These are phyloP conservation scores for Phytophthora citrophthora DNA, from an alignment of 352 stramenopile genomes.

Conservation along the genomic window DNA sequence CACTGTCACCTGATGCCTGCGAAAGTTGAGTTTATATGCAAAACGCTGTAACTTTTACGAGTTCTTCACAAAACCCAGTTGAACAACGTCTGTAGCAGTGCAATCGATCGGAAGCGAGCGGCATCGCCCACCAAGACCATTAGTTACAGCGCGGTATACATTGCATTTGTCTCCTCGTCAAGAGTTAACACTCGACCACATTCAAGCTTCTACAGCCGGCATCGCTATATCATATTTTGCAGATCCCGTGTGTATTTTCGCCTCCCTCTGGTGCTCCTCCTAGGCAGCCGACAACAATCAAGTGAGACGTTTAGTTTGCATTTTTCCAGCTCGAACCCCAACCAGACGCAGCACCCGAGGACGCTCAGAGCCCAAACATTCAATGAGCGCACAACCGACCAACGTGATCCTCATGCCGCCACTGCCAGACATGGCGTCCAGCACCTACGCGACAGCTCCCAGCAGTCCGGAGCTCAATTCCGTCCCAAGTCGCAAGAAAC, in stretches of 20 bases:
- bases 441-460: conserved; percentile 12
- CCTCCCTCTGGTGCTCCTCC: conserved; percentile 13
- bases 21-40: no score
- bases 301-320: conserved; percentile 24
- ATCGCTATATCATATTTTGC: conserved; percentile 15
- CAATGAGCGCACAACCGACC: conserved; percentile 21
- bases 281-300: conserved; percentile 21
- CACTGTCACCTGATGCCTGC: no score
- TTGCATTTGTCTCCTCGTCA: no score
- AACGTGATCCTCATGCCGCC: conserved; percentile 28
- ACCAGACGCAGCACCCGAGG: background rate
- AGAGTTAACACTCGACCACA: no score
- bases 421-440: conserved; percentile 11
- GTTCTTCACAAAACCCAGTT: no score
- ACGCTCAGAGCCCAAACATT: background rate
- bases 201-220: background rate
- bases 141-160: no score
- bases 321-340: conserved; percentile 13
- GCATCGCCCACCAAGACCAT: no score
- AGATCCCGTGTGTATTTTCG: conserved; percentile 9
- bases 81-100: no score
- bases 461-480: conserved; percentile 11
- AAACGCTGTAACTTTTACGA: no score
- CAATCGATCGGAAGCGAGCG: no score
- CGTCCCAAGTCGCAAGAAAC: conserved; percentile 20